These are phyloP conservation scores for Fusarium duplospermum DNA, from an alignment of 2,329 filamentous ascomycete species.

Conservation along the genomic window DNA sequence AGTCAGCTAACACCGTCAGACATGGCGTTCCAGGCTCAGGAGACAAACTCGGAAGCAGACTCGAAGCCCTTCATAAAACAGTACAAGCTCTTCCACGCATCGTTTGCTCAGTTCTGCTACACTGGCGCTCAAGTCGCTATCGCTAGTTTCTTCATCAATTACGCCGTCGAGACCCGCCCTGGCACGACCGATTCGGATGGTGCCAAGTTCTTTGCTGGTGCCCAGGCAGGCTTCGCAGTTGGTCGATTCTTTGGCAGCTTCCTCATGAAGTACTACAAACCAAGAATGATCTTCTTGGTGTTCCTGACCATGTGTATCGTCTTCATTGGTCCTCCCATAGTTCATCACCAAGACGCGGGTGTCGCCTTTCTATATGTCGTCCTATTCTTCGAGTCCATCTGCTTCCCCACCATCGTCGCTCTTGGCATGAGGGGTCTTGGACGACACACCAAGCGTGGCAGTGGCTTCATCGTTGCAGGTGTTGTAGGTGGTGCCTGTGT, in stretches of 20 bases:
- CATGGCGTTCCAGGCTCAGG: constrained; percentile 70
- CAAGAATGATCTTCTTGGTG: constrained; percentile 74
- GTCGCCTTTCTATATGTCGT: constrained; percentile 74
- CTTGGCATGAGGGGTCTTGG: constrained; percentile 81
- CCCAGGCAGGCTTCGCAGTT: constrained; percentile 77
- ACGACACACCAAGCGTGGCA: constrained; percentile 80
- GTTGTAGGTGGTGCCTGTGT: constrained; percentile 80
- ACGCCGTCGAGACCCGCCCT: constrained; percentile 70
- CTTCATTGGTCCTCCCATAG: constrained; percentile 66
- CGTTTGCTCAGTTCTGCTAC: constrained; percentile 83
- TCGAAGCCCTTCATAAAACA: constrained; percentile 76
- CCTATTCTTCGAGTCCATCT: constrained; percentile 83
- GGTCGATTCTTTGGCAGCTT: constrained; percentile 76
- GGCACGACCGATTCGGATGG: constrained; percentile 63
- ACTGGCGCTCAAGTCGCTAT: constrained; percentile 77
- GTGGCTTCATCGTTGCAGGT: constrained; percentile 75
- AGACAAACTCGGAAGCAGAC: constrained; percentile 64
- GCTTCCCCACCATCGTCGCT: constrained; percentile 85
- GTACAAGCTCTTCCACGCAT: constrained; percentile 80
- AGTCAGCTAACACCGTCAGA: constrained; percentile 57
- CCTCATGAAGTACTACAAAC: constrained; percentile 74
- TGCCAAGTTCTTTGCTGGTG: constrained; percentile 78
- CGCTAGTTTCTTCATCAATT: constrained; percentile 79
- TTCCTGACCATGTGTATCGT: constrained; percentile 74
- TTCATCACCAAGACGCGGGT: constrained; percentile 58